These are phyloP conservation scores for Euphrasia arctica DNA, from an alignment of 305 asterid genomes.

Conservation along the genomic window DNA sequence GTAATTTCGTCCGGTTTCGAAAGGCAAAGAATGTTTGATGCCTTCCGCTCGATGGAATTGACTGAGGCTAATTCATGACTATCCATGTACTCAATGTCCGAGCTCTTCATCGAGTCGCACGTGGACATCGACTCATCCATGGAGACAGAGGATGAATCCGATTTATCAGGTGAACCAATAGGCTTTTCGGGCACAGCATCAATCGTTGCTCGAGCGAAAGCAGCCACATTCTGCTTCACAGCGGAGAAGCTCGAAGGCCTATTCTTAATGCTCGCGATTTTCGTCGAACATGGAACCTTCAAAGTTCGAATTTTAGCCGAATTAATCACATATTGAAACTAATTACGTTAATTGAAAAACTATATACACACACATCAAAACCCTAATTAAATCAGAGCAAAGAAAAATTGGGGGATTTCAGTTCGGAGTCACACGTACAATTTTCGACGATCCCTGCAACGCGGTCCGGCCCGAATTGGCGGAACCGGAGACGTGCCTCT, in stretches of 20 bases:
- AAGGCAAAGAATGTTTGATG: slow-evolving; percentile 59
- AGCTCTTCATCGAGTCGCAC: slow-evolving; percentile 80
- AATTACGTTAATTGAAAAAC: too few species aligned
- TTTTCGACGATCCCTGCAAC: slow-evolving; percentile 45
- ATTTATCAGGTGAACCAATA: slow-evolving; percentile 44
- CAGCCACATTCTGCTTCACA: slow-evolving; percentile 40
- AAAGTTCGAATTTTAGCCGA: slow-evolving; percentile 23
- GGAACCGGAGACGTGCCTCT: slow-evolving; percentile 36
- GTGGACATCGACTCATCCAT: slow-evolving; percentile 94
- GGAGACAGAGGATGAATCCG: slow-evolving; percentile 61
- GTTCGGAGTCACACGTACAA: slow-evolving; percentile 38
- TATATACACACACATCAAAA: background rate
- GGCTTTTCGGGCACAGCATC: slow-evolving; percentile 35
- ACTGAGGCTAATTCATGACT: slow-evolving; percentile 45
- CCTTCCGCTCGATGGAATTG: slow-evolving; percentile 66
- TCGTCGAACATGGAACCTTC: slow-evolving; percentile 65
- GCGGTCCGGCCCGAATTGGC: slow-evolving; percentile 33
- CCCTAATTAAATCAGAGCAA: slow-evolving; percentile 4
- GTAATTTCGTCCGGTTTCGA: slow-evolving; percentile 47
- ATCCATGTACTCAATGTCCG: slow-evolving; percentile 83
- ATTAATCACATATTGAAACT: slow-evolving; percentile 2
- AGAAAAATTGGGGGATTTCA: background rate
- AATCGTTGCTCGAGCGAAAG: slow-evolving; percentile 37
- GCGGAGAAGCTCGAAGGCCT: slow-evolving; percentile 30
- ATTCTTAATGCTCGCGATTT: slow-evolving; percentile 70